Conservation (phyloP, 306 rosid genomes). For the Trichosanthes cucumerina region DNA sequence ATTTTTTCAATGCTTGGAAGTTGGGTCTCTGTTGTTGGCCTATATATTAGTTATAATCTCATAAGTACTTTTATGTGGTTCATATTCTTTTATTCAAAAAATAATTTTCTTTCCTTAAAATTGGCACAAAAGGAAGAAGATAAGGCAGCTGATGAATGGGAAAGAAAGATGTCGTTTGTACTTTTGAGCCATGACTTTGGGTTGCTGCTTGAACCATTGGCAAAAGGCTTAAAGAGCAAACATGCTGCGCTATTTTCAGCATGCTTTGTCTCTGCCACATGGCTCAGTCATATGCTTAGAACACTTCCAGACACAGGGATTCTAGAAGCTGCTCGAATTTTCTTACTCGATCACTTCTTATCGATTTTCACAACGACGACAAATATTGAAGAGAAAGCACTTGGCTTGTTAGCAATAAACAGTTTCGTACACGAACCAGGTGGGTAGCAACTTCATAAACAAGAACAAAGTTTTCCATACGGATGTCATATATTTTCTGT, state of each 20-base stretch:
- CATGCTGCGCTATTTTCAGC: slow-evolving; percentile 45
- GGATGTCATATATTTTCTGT: not conserved
- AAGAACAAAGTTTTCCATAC: not conserved
- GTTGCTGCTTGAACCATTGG: slow-evolving; percentile 72
- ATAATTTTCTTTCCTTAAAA: slow-evolving; percentile 11
- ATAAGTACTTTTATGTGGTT: not conserved
- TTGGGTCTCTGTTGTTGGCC: not conserved
- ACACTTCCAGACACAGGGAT: slow-evolving; percentile 84
- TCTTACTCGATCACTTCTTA: slow-evolving; percentile 58
- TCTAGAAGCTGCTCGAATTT: slow-evolving; percentile 60
- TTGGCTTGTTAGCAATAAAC: slow-evolving; percentile 64
- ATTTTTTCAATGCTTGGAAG: not conserved
- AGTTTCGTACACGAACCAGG: slow-evolving; percentile 72
- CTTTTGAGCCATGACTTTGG: slow-evolving; percentile 84
- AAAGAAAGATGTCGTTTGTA: slow-evolving; percentile 68
- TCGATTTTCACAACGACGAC: slow-evolving; percentile 55
- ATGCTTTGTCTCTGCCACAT: slow-evolving; percentile 67
- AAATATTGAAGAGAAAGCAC: slow-evolving; percentile 63
- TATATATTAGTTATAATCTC: not conserved
- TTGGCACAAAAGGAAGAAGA: slow-evolving; percentile 56
- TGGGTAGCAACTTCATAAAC: slow-evolving; percentile 16
- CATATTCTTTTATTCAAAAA: not conserved
- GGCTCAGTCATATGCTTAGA: slow-evolving; percentile 72
- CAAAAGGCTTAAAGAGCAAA: slow-evolving; percentile 74
- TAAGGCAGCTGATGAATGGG: slow-evolving; percentile 70